A percentile compares a stretch with the other conserved stretches of the same genome.
Evolutionary conservation across 1,139 yeast species (phyloP).

Genomic region (Sugiyamaella paludigena): DNA sequence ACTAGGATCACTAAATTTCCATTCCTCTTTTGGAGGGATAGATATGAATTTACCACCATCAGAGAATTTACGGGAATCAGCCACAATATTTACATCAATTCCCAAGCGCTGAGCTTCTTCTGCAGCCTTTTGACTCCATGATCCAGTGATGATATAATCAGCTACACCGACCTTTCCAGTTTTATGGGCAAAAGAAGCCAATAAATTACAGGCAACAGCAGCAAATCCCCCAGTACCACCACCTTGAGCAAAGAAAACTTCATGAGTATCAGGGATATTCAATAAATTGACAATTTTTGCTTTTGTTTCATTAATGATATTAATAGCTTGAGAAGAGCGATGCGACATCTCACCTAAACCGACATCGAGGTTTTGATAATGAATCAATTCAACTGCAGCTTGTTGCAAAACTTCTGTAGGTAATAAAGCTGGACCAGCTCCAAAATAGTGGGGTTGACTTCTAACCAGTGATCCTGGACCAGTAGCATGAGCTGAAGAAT

Average conservation of each 20-base stretch:
- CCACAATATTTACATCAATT: conserved; percentile 65
- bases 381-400: conserved; percentile 79
- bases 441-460: conserved; percentile 68
- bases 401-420: conserved; percentile 81
- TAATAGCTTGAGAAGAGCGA: conserved; percentile 78
- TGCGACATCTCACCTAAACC: conserved; percentile 97
- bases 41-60: conserved; percentile 49
- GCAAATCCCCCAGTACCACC: conserved; percentile 98
- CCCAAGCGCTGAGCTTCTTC: conserved; percentile 89
- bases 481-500: background rate
- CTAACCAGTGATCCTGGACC: conserved; percentile 7
- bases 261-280: conserved; percentile 85
- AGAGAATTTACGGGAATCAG: conserved; percentile 54
- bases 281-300: conserved; percentile 59
- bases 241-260: conserved; percentile 91
- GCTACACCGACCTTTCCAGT: conserved; percentile 67
- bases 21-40: conserved; percentile 65
- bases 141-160: conserved; percentile 86
- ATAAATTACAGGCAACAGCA: conserved; percentile 75
- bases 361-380: conserved; percentile 64
- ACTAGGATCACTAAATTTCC: conserved; percentile 49
- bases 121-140: conserved; percentile 85
- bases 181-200: conserved; percentile 68
- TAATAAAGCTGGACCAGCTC: conserved; percentile 95
- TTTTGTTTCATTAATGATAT: conserved; percentile 76